Conservation (phyloP, 2,329 filamentous ascomycete genomes). For the Pseudogymnoascus sp. region DNA sequence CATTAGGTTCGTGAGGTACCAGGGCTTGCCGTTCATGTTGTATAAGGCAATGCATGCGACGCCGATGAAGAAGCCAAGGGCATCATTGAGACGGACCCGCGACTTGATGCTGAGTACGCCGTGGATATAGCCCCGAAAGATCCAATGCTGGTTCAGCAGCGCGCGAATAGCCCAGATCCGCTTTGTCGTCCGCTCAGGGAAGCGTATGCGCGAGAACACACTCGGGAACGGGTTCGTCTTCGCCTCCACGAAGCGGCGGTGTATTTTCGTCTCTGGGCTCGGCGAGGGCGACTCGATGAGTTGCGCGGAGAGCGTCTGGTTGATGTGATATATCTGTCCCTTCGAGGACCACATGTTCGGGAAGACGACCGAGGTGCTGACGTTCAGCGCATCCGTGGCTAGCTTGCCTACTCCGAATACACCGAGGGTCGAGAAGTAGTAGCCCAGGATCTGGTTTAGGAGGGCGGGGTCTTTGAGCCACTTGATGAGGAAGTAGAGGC, state of each 20-base stretch:
- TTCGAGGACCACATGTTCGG: conserved; percentile 57
- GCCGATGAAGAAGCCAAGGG: conserved; percentile 23
- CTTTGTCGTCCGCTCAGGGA: conserved; percentile 21
- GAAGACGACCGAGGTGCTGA: conserved; percentile 61
- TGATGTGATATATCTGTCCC: conserved; percentile 42
- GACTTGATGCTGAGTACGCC: conserved; percentile 16
- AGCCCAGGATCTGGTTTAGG: conserved; percentile 73
- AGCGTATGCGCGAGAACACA: conserved; percentile 27
- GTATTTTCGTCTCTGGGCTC: conserved; percentile 1
- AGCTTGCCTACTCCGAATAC: conserved; percentile 69
- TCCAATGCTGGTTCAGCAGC: conserved; percentile 45
- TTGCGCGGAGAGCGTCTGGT: conserved; percentile 28
- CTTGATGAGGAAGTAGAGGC: conserved; percentile 82
- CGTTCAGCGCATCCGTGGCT: conserved; percentile 60
- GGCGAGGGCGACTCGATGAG: conserved; percentile 17
- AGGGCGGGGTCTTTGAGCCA: conserved; percentile 75
- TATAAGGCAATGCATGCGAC: conserved; percentile 21
- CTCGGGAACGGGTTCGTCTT: conserved; percentile 35
- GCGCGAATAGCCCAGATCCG: conserved; percentile 44
- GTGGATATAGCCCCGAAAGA: conserved; percentile 24
- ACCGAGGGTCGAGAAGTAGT: conserved; percentile 75
- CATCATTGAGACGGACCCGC: conserved; percentile 20
- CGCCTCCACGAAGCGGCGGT: conserved; percentile 15
- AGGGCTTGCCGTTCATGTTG: conserved; percentile 22
- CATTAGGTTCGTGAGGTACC: conserved; percentile 68